These are phyloP conservation scores for Sporothrix pallida DNA, from an alignment of 2,329 filamentous ascomycete genomes.

Conservation along the genomic window DNA sequence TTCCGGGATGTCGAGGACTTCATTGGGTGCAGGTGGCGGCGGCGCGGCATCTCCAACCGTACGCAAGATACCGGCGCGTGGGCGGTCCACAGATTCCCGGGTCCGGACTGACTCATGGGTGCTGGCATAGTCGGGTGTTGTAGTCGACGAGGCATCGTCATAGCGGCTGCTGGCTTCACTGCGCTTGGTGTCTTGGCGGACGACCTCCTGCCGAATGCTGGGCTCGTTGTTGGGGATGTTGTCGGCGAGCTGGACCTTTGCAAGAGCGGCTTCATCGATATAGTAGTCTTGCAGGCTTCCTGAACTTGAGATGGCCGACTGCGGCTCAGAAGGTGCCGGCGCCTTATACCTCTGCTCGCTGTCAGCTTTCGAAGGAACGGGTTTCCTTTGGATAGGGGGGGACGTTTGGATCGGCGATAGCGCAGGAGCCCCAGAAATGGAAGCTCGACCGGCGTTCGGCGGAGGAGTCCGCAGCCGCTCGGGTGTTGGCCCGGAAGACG, in stretches of 20 bases:
- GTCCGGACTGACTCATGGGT: slow-evolving; percentile 62
- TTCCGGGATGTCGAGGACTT: slow-evolving; percentile 66
- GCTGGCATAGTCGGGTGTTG: slow-evolving; percentile 80
- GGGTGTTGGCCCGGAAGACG: neutral
- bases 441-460: slow-evolving; percentile 11
- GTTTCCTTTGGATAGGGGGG: slow-evolving; percentile 43
- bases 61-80: slow-evolving; percentile 79
- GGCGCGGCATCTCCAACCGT: slow-evolving; percentile 67
- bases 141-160: slow-evolving; percentile 69
- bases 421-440: slow-evolving; percentile 22
- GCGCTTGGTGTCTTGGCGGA: slow-evolving; percentile 48
- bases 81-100: slow-evolving; percentile 63
- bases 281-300: slow-evolving; percentile 37
- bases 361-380: slow-evolving; percentile 42
- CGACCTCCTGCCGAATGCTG: slow-evolving; percentile 32
- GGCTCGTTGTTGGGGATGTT: neutral
- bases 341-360: slow-evolving; percentile 39
- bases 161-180: slow-evolving; percentile 55
- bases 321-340: slow-evolving; percentile 35
- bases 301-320: slow-evolving; percentile 38
- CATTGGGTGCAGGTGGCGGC: neutral
- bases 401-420: slow-evolving; percentile 38
- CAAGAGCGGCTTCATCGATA: slow-evolving; percentile 37
- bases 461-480: slow-evolving; percentile 35
- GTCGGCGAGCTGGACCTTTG: slow-evolving; percentile 34